Conservation (phyloP, 495 filamentous ascomycete species). For the Echria macrotheca region DNA sequence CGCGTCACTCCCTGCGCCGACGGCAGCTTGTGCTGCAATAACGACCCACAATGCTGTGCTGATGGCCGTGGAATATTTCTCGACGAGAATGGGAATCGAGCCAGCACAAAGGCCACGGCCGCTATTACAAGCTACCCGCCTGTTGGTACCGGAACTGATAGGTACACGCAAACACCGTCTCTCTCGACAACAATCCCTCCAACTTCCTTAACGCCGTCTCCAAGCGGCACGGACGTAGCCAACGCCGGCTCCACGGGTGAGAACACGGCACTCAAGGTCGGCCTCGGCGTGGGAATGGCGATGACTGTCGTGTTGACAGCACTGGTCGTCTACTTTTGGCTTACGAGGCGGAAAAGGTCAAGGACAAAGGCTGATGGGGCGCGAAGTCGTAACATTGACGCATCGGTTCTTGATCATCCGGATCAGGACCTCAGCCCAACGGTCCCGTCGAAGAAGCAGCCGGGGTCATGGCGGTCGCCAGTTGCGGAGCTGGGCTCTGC, state of each 20-base stretch:
- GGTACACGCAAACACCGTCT: slow-evolving; percentile 4
- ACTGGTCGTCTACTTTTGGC: not conserved
- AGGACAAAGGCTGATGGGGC: no score
- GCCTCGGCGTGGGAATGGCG: slow-evolving; percentile 18
- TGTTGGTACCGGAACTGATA: slow-evolving; percentile 8
- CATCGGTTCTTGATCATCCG: no score
- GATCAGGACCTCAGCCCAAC: no score
- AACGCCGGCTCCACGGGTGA: not conserved
- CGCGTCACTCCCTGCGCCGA: slow-evolving; percentile 21
- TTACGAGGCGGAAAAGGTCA: slow-evolving; percentile 4
- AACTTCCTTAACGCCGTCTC: not conserved
- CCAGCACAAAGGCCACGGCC: slow-evolving; percentile 1
- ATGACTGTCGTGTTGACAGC: slow-evolving; percentile 4
- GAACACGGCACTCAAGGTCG: slow-evolving; percentile 11
- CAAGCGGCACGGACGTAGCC: not conserved
- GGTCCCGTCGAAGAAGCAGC: no score
- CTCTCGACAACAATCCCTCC: slow-evolving; percentile 2
- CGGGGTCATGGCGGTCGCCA: no score
- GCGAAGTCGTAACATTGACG: no score
- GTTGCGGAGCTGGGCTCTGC: no score
- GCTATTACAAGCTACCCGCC: slow-evolving; percentile 19
- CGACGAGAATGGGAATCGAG: slow-evolving; percentile 17
- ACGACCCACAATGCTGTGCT: slow-evolving; percentile 22
- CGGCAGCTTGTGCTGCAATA: slow-evolving; percentile 27
- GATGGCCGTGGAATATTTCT: slow-evolving; percentile 22